Evolutionary conservation across 140 eudicot species (phyloP).

Genomic region (Ambrosia hybrid): DNA sequence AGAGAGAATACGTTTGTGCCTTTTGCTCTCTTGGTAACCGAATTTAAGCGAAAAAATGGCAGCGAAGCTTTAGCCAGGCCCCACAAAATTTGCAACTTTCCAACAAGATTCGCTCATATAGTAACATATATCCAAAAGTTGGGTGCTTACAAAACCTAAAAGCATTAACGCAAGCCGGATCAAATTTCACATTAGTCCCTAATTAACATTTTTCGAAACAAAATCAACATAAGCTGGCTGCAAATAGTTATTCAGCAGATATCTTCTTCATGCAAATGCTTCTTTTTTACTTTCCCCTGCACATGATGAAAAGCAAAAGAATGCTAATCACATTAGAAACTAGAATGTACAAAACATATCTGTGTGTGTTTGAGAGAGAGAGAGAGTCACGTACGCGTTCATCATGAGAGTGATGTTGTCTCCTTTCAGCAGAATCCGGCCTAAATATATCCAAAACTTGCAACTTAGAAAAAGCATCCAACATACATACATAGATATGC

Average conservation of each 20-base stretch:
- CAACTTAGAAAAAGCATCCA: conserved; percentile 11
- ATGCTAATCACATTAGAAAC: conserved; percentile 14
- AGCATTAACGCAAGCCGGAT: conserved; percentile 3
- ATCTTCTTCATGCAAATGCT: conserved; percentile 15
- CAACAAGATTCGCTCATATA: conserved; percentile 13
- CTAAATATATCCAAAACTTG: conserved; percentile 35
- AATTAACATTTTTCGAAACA: conserved; percentile 13
- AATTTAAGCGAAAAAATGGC: background rate
- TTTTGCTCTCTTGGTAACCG: background rate
- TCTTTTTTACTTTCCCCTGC: conserved; percentile 36
- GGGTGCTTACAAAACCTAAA: conserved; percentile 22
- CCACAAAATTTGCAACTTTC: conserved; percentile 11
- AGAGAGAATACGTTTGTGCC: background rate
- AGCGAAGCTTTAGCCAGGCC: background rate
- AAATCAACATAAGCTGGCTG: background rate
- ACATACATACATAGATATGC: background rate
- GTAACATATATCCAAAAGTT: conserved; percentile 11
- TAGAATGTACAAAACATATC: background rate
- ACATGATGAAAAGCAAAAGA: conserved; percentile 18
- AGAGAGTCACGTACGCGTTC: conserved; percentile 57
- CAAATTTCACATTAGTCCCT: conserved; percentile 17
- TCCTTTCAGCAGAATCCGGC: conserved; percentile 86
- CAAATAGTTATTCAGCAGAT: conserved; percentile 9
- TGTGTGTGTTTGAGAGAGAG: background rate
- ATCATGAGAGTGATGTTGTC: conserved; percentile 94